Evolutionary conservation across 305 asterid genomes (phyloP).

Genomic region (Solanum hybrid): DNA sequence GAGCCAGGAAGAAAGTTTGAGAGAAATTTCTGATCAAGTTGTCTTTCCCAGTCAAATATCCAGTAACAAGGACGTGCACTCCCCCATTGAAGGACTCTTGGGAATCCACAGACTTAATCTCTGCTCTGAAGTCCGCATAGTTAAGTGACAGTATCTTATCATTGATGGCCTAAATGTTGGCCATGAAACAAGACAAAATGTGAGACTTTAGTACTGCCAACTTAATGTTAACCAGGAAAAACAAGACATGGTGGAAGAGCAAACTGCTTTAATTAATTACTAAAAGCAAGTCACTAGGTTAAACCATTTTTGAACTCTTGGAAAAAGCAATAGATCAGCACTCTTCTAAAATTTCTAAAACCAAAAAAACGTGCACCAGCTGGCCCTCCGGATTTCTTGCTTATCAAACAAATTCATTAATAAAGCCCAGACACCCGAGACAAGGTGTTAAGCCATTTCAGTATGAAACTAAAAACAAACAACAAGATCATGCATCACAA

Average conservation of each 20-base stretch:
- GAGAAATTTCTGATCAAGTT: conserved; percentile 45
- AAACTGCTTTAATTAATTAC: background rate
- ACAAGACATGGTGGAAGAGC: background rate
- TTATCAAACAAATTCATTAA: background rate
- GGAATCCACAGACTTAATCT: conserved; percentile 56
- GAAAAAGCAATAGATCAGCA: background rate
- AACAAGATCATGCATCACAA: background rate
- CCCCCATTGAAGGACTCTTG: conserved; percentile 64
- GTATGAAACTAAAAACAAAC: background rate
- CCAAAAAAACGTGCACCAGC: background rate
- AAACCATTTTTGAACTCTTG: background rate
- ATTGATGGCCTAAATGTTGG: conserved; percentile 47
- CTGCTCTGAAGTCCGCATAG: conserved; percentile 48
- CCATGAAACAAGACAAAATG: background rate
- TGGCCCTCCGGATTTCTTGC: background rate
- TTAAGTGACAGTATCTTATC: conserved; percentile 60
- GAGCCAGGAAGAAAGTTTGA: conserved; percentile 73
- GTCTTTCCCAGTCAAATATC: conserved; percentile 48
- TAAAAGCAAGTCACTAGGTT: background rate
- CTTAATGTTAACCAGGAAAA: background rate
- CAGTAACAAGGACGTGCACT: conserved; percentile 63
- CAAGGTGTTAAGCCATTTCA: background rate
- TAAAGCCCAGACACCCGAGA: background rate
- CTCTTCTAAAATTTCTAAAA: background rate
- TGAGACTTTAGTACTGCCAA: background rate